Base-by-base conservation (phyloP, 1,139 yeast genomes). In the Hansenula sp. region DNA sequence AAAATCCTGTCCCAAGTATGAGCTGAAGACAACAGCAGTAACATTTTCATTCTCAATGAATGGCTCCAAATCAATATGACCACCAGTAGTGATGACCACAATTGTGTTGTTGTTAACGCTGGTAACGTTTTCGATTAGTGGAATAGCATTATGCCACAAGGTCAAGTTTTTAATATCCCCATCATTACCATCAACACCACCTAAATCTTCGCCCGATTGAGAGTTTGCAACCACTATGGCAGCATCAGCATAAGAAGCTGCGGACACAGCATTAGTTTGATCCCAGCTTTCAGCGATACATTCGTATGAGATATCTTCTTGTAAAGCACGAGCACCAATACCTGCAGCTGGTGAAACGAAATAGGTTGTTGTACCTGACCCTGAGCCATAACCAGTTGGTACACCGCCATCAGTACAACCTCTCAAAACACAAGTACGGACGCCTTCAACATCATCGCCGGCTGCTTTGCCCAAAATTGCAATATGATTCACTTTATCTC, bases 131-230 rank as follows among this genome's bases (percentile, higher is more conserved):
- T 65, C 57, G 44, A 79, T 78, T 46, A 78, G 63, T 34, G 66
- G 68, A 48, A 79, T 83, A 17, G 81, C 84, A 51, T 76, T 75
- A 50, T 76, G 74, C 84, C 84, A 78, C 44, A 79, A 61, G 0
- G 81, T 69, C 35, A 71, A 60, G 55, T 79, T 77, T 52, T 70
- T 68, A 29, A 76, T 65, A 53, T 70, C 77, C 2, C 81, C 82
- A 61, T 77, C 82, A 15, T 84, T 84, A n/a, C 82, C 71, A 50
- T 65, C 61, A 3, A 79, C 65, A 40, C 65, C 61, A 4, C 74
- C 81, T 42, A 77, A 65, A 6, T 77, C 77, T 27, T 79, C 85
- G 15, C 84, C 84, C 13, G 82, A 71, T 49, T 66, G 62, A 3
- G 79, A 65, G 38, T 67, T 65, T 2, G 75, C 83, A 42, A 78